Evolutionary conservation across 2,329 filamentous ascomycete genomes (phyloP), one percentile per base, ranked within the genome.

Genomic region (Epichloe gansuensis): DNA sequence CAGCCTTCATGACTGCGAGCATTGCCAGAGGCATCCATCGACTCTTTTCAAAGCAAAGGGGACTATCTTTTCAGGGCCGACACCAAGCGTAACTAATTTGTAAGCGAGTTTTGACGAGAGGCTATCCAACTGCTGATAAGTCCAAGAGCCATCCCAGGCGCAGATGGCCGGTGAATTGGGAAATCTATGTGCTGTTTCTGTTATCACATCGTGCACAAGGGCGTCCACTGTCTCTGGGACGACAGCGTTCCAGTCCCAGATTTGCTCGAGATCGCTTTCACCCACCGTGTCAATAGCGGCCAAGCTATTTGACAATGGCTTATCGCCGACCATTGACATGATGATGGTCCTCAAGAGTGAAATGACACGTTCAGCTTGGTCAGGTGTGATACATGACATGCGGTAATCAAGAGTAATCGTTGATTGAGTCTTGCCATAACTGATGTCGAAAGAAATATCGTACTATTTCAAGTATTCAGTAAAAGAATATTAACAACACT

Each of bases 61-160:
- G 21, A 65, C 58, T 6, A 63, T 42, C 2, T 51, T 50, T 12
- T 48, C 51, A 5, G 48, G 38, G 2, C 35, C 12, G n/a, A 57
- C n/a, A 7, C 54, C 55, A 1, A 47, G 9, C 13, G n/a, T 21
- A 9, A 48, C 37, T n/a, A 60, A 43, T 17, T 52, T 46, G 5
- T 46, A 37, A 13, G 61, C 60, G 17, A 62, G 52, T 3, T 48
- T 52, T 4, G 47, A 47, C 1, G 55, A 41, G 12, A 55, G 28
- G 4, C 6, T 9, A 25, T 58, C 51, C 5, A 73, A 61, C 28
- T 73, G 17, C 56, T 66, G 54, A 51, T 69, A 25, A 65, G 60
- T 52, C 69, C 69, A 55, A 67, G 68, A 61, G 72, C 77, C 51
- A 74, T 75, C 61, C 57, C 57, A 58, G 17, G 57, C 52, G 23